These are phyloP conservation scores for Penicillium sp. DNA, from an alignment of 2,329 filamentous ascomycete species.

Conservation along the genomic window DNA sequence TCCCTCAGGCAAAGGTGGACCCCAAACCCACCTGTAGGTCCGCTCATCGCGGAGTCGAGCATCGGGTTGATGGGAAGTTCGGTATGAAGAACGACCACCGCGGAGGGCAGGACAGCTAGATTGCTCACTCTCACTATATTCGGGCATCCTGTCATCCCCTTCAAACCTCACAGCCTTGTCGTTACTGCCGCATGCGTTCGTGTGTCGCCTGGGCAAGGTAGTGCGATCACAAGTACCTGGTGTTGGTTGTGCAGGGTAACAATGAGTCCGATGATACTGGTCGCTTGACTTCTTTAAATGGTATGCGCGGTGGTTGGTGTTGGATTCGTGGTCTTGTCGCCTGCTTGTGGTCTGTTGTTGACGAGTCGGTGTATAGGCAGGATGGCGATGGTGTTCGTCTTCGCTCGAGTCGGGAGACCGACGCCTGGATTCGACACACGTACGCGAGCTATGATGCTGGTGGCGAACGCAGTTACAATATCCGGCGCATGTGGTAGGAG, in stretches of 20 bases:
- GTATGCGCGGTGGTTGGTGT: background rate
- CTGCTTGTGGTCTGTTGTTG: background rate
- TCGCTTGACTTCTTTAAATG: background rate
- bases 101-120: background rate
- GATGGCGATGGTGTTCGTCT: background rate
- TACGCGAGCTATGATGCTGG: background rate
- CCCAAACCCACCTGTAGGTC: constrained; percentile 2
- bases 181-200: background rate
- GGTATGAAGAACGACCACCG: background rate
- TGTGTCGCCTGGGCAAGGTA: background rate
- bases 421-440: background rate
- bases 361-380: too few species aligned
- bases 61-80: background rate
- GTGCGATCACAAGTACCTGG: background rate
- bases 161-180: constrained; percentile 3
- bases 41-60: background rate
- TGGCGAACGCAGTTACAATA: background rate
- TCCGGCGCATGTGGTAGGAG: background rate
- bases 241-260: too few species aligned
- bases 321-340: background rate
- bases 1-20: background rate
- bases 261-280: background rate
- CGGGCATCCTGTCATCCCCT: background rate
- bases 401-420: background rate
- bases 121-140: background rate